A percentile compares a stretch with the other conserved stretches of the same genome.
Conservation (phyloP, 495 filamentous ascomycete genomes). For the Beverwykella pulmonaria region DNA sequence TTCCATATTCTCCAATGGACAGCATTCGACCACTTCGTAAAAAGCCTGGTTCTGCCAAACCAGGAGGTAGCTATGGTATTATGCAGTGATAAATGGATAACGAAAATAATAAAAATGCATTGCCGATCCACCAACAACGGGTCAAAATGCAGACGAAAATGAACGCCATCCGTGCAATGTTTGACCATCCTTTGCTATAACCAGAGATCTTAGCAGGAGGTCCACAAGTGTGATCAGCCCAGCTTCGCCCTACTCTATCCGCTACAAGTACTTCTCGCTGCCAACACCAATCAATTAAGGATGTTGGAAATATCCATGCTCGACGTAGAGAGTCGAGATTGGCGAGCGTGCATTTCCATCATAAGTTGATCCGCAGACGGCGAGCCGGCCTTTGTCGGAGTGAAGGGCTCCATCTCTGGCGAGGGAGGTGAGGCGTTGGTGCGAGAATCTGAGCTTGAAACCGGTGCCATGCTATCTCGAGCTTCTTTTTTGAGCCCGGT, state of each 20-base stretch:
- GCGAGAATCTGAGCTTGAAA: conserved; percentile 6
- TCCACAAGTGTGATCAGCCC: not conserved
- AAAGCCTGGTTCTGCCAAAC: not conserved
- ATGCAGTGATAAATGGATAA: conserved; percentile 10
- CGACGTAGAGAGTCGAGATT: conserved; percentile 13
- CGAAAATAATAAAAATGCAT: not conserved
- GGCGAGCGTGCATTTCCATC: not conserved
- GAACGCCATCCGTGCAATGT: conserved; percentile 6
- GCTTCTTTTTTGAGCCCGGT: not conserved
- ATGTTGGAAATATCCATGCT: not conserved
- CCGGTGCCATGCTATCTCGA: not conserved
- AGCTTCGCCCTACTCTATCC: no score
- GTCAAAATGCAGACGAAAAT: not conserved
- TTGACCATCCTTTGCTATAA: not conserved
- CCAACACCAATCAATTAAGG: conserved; percentile 13
- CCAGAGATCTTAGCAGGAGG: not conserved
- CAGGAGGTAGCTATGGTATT: not conserved
- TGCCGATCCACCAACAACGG: not conserved
- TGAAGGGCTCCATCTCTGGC: conserved; percentile 16
- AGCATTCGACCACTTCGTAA: not conserved
- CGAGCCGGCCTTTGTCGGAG: not conserved
- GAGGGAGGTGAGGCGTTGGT: conserved; percentile 11
- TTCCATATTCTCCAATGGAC: not conserved
- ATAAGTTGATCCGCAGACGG: not conserved
- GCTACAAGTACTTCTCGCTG: not conserved